A percentile compares a stretch with the other conserved stretches of the same genome.
phyloP scores from a whole-genome alignment of 352 stramenopile species.

The Phytophthora ramorum region DNA sequence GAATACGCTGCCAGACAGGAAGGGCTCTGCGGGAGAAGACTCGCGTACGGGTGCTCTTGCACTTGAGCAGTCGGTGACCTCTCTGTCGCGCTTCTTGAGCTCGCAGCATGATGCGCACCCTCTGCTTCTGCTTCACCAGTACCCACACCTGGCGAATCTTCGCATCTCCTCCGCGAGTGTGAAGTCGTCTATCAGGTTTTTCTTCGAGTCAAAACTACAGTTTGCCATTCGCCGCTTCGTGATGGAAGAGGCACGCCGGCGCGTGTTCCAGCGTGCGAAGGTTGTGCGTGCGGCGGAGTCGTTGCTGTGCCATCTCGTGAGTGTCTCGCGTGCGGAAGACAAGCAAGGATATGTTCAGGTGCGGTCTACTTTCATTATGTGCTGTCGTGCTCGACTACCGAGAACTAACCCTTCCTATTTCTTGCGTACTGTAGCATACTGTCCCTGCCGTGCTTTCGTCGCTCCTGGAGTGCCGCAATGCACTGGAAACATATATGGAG shows the following conservation, averaged over 20 bases:
- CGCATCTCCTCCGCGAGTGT: slow-evolving; percentile 49
- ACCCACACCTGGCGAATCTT: slow-evolving; percentile 60
- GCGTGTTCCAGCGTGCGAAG: slow-evolving; percentile 53
- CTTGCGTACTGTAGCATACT: slow-evolving; percentile 53
- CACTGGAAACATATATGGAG: slow-evolving; percentile 72
- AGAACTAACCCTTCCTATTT: slow-evolving; percentile 9
- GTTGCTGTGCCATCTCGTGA: slow-evolving; percentile 67
- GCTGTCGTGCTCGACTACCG: not conserved
- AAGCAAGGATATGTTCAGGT: slow-evolving; percentile 77
- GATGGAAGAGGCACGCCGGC: slow-evolving; percentile 55
- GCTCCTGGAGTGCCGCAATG: slow-evolving; percentile 71
- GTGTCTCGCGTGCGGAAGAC: slow-evolving; percentile 66
- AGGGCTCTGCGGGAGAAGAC: slow-evolving; percentile 33
- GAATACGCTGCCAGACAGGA: slow-evolving; percentile 52
- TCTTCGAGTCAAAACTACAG: slow-evolving; percentile 58
- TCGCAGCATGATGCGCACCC: slow-evolving; percentile 41
- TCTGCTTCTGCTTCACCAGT: slow-evolving; percentile 56
- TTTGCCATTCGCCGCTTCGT: slow-evolving; percentile 68
- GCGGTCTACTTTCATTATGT: slow-evolving; percentile 19
- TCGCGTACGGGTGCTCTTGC: slow-evolving; percentile 34
- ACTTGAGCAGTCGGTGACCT: slow-evolving; percentile 51
- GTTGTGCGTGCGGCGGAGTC: slow-evolving; percentile 56
- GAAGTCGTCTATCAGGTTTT: slow-evolving; percentile 55
- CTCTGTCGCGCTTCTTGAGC: slow-evolving; percentile 45
- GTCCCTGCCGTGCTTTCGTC: slow-evolving; percentile 72